Conservation (phyloP, 2,329 filamentous ascomycete species). For the Colletotrichum ledebouriae region DNA sequence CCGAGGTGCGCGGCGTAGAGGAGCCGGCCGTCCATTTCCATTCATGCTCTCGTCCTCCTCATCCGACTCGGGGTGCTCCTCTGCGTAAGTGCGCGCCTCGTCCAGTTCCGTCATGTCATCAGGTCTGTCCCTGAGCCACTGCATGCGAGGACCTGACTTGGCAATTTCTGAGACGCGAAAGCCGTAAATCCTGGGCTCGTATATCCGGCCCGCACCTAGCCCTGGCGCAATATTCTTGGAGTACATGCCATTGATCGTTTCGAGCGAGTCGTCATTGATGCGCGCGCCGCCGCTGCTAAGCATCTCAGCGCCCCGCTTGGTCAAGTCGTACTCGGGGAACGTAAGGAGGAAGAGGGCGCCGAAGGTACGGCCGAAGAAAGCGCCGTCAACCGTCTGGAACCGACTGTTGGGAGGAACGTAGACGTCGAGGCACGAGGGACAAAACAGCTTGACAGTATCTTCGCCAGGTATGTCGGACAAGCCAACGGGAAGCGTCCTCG, state of each 20-base stretch:
- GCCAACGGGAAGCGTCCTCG: constrained; percentile 92
- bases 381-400: constrained; percentile 96
- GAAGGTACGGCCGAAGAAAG: constrained; percentile 98
- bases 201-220: constrained; percentile 84
- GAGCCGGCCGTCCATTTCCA: constrained; percentile 56
- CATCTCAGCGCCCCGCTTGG: constrained; percentile 75
- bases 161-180: constrained; percentile 94
- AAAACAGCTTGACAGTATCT: constrained; percentile 98
- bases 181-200: constrained; percentile 96
- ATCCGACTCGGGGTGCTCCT: constrained; percentile 69
- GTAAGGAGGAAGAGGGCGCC: constrained; percentile 98
- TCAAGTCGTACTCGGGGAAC: constrained; percentile 94
- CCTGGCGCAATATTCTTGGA: constrained; percentile 90
- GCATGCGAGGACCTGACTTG: constrained; percentile 93
- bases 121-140: constrained; percentile 91
- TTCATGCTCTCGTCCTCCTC: constrained; percentile 67
- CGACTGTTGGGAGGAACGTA: constrained; percentile 97
- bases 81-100: constrained; percentile 73
- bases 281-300: constrained; percentile 55
- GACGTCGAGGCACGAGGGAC: constrained; percentile 94
- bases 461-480: constrained; percentile 95
- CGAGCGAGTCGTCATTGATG: constrained; percentile 59
- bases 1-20: constrained; percentile 58
- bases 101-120: constrained; percentile 85
- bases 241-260: constrained; percentile 86